Evolutionary conservation across 805 yeast species (phyloP), one percentile per base, ranked within the genome.

Genomic region (Monosporozyma siamensis): DNA sequence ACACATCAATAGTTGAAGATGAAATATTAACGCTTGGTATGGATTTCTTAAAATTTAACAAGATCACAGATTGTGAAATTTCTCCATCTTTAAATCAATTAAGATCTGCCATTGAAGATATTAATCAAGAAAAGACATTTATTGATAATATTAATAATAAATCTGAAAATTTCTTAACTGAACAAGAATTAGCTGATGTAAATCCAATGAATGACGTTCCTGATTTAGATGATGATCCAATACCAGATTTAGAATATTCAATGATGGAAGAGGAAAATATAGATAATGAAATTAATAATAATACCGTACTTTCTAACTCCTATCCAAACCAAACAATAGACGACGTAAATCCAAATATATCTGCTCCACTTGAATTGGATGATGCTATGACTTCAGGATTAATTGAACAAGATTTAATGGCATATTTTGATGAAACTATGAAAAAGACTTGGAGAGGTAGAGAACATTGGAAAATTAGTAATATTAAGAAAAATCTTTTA

Each of bases 381-480:
- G 48, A 44, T 14, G 26, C 43, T 17, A 37, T 44, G 4, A 46
- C 59, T 27, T 56, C 56, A 6, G 55, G 58, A 34, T 56, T 67
- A 14, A 63, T 75, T 48, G 85, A 79, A 51, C 70, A 69, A 39
- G 85, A 80, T 52, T 63, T 86, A 34, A 77, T 85, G 74, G 82
- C 88, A 2, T 82, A 86, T 57, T 87, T 87, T 61, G 95, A 88
- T 57, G 78, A 77, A 41, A 71, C 77, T 17, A 69, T 86, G 62
- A 74, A 70, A 44, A 59, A 60, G 37, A 82, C 78, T 57, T 89
- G 97, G 96, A 75, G 94, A 23, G 97, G 97, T 7, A 83, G 90
- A 11, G 90, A 85, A 49, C 94, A 86, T 63, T 90, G 97, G 97
- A 83, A 82, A 61, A 82, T 90, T 9, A 67, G 73, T 34, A 73